Evolutionary conservation across 2,329 filamentous ascomycete species (phyloP), one percentile per base, ranked within the genome.

Genomic region (Colletotrichum paranaense): DNA sequence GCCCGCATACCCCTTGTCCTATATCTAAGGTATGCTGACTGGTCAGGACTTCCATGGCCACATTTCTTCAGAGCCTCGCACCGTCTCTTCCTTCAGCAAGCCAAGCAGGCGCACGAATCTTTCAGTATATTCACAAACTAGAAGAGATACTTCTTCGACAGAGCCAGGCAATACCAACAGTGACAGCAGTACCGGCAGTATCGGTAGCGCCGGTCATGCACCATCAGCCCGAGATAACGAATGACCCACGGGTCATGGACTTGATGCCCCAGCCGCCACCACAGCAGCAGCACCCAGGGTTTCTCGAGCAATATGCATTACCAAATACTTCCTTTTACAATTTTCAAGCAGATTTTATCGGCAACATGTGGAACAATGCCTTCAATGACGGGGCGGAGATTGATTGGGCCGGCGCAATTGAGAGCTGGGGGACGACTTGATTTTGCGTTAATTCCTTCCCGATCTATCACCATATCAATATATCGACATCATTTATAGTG

Each of bases 41-140:
- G 19, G n/a, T 22, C 14, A 74, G 72, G 63, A 38, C 38, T 7
- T 22, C 65, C 22, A 75, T 75, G 74, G 74, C 74, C 2, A 62
- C 63, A 1, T 75, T 75, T 32, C 73, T 75, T 5, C 68, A 75
- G 28, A 75, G 72, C 26, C 59, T 75, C 1, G 73, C 73, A 5
- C 58, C 73, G 0, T 75, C 68, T 5, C 66, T 75, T 1, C 74
- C 74, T 12, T 66, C 71, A 5, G 74, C 74, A 16, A 62, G 66
- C n/a, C 68, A 73, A 19, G 73, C 69, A 19, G 73, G 68, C 14
- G 49, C 55, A n/a, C 73, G 72, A 24, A 64, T 75, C 4, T 59
- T 66, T 11, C 65, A 67, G 32, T 74, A 75, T 28, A 74, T 75
- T n/a, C 60, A 63, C 28, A 68, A 72, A 6, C 68, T 75, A 22